Percentiles rank a stretch among this genome's conserved stretches.
Evolutionary conservation across 768 basidiomycete genomes (phyloP).

Genomic region (Lentinula lateritia): DNA sequence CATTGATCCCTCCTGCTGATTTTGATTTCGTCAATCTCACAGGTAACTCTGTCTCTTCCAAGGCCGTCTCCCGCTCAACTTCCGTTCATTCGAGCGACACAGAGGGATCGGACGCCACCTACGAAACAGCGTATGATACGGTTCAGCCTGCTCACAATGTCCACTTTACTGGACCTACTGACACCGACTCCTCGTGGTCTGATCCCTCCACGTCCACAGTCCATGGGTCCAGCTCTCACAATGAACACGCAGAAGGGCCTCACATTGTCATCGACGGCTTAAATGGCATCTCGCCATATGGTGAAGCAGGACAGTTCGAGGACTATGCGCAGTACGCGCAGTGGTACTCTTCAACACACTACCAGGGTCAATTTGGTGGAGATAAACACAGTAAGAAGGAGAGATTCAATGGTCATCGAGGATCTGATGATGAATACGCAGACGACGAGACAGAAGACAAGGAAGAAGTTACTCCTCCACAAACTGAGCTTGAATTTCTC

Average conservation of each 20-base stretch:
- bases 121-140: background rate
- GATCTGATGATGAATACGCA: background rate
- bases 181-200: background rate
- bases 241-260: background rate
- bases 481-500: background rate
- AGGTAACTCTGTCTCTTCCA: background rate
- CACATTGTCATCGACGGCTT: background rate
- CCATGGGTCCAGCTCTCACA: background rate
- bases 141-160: background rate
- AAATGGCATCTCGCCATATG: background rate
- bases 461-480: background rate
- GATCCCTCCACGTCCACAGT: background rate
- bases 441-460: background rate
- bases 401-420: background rate
- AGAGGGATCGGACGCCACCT: background rate
- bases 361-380: background rate
- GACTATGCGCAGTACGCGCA: background rate
- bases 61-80: background rate
- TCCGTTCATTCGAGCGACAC: background rate
- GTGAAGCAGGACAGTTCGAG: background rate
- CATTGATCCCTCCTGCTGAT: background rate
- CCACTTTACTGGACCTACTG: background rate
- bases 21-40: background rate
- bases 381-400: background rate
- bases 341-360: background rate